A percentile compares a stretch with the other conserved stretches of the same genome.
Evolutionary conservation across 2,329 filamentous ascomycete species (phyloP).

Genomic region (Paecilomyces fulvus): DNA sequence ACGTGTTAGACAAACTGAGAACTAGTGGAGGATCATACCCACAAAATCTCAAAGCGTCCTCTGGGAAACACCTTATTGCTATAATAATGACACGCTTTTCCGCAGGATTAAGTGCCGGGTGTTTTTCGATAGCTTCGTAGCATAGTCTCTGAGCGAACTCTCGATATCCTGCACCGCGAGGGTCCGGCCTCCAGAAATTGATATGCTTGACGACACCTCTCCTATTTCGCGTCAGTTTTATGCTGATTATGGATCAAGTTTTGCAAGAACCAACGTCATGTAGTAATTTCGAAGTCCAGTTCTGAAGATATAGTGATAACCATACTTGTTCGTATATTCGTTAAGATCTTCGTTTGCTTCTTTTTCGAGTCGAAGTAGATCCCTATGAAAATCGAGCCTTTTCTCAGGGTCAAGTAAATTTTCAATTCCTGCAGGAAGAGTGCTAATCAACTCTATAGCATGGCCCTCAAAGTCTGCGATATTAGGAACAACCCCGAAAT

Average conservation of each 20-base stretch:
- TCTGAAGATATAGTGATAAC: conserved; percentile 17
- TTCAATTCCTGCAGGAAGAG: conserved; percentile 11
- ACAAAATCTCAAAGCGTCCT: conserved; percentile 18
- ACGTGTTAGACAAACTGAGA: background rate
- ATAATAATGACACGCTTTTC: conserved; percentile 14
- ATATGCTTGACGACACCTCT: conserved; percentile 10
- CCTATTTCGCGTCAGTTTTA: conserved; percentile 5
- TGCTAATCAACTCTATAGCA: conserved; percentile 12
- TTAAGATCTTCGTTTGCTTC: conserved; percentile 15
- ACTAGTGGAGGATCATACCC: conserved; percentile 5
- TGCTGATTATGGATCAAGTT: background rate
- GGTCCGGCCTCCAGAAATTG: conserved; percentile 14
- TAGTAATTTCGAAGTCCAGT: conserved; percentile 19
- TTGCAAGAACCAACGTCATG: conserved; percentile 13
- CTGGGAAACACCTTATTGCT: conserved; percentile 8
- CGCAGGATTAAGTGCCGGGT: conserved; percentile 10
- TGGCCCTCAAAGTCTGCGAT: conserved; percentile 15
- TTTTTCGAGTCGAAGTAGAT: conserved; percentile 12
- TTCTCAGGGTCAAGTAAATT: conserved; percentile 3
- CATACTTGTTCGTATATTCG: conserved; percentile 11
- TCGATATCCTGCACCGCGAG: conserved; percentile 9
- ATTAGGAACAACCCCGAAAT: conserved; percentile 10
- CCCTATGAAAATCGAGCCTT: conserved; percentile 9
- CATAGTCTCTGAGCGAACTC: conserved; percentile 11
- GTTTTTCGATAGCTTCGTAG: conserved; percentile 14